Evolutionary conservation across 495 filamentous ascomycete species (phyloP), one percentile per base, ranked within the genome.

Genomic region (Rostrohypoxylon terebratum): DNA sequence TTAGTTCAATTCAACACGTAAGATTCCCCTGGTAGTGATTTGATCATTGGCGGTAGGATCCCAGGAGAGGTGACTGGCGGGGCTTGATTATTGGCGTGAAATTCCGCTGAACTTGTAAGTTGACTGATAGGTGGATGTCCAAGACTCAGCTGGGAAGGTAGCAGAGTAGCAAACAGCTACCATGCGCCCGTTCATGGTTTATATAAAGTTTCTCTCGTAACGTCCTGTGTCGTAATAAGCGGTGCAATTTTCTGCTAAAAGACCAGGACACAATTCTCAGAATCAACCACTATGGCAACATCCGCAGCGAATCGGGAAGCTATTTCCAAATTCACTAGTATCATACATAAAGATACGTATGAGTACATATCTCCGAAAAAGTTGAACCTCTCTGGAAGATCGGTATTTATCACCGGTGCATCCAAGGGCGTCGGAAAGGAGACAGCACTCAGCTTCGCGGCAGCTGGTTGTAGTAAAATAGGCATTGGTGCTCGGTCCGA

Each of bases 321-420:
- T 4, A 57, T 69, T 21, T 23, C 6, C 31, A 63, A 36, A 9
- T 77, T 77, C 54, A 78, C 66, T 5, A 48, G 57, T 11, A 78
- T 59, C 20, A 21, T 53, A 59, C 75, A 79, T 67, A 64, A 71
- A 16, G 81, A 84, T 59, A 82, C 80, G 0, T 86, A 85, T 62
- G 69, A 76, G 10, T 76, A 71, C 25, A 80, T 82, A 38, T 70
- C 74, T 14, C 70, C 76, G n/a, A 71, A 76, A 31, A 80, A 77
- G 42, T 23, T 77, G 9, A 73, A 82, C 71, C 81, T 88, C 13
- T 61, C 73, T n/a, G 85, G 85, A 28, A 88, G 83, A 75, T 86
- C 85, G 8, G 86, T 86, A 8, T 77, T 88, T 31, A 80, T 90
- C 68, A 87, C 86, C 2, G 88, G 88, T 14, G 86, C 85, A 1